Percentiles rank a stretch among this genome's conserved stretches.
Evolutionary conservation across 2,329 filamentous ascomycete genomes (phyloP).

Genomic region (Penicillium italicum): DNA sequence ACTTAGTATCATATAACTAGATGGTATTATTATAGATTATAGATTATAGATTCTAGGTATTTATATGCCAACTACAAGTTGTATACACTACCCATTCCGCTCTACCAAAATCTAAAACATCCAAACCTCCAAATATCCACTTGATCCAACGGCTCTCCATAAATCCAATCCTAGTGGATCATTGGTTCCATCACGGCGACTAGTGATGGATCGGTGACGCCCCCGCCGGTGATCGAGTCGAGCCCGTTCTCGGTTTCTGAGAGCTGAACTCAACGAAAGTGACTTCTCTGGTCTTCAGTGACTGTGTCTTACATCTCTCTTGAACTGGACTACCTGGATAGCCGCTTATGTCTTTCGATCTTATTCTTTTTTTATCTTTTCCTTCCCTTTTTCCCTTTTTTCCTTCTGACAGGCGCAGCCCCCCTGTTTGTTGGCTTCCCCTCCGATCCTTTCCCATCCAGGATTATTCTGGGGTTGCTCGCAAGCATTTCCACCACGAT

Average conservation of each 20-base stretch:
- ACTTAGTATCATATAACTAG: no score
- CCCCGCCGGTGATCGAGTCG: slow-evolving; percentile 25
- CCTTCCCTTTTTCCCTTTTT: background rate
- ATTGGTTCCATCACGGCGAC: slow-evolving; percentile 21
- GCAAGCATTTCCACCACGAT: slow-evolving; percentile 11
- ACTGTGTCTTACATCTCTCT: background rate
- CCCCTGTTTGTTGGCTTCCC: slow-evolving; percentile 12
- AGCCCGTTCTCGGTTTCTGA: slow-evolving; percentile 15
- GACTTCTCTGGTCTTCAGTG: background rate
- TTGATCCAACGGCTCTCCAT: slow-evolving; percentile 27
- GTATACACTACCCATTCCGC: no score
- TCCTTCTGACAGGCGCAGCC: background rate
- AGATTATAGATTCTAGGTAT: no score
- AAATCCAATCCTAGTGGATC: slow-evolving; percentile 16
- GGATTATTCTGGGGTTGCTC: slow-evolving; percentile 20
- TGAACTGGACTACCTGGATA: background rate
- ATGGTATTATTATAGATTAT: no score
- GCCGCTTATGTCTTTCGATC: background rate
- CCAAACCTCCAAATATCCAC: slow-evolving; percentile 12
- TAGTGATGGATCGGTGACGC: slow-evolving; percentile 27
- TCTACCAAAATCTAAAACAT: background rate
- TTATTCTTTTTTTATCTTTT: background rate
- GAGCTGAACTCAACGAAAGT: slow-evolving; percentile 10
- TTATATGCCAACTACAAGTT: no score
- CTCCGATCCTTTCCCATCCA: slow-evolving; percentile 20